Base-by-base conservation (phyloP, 352 stramenopile species). In the Globisporangium camurandrum region DNA sequence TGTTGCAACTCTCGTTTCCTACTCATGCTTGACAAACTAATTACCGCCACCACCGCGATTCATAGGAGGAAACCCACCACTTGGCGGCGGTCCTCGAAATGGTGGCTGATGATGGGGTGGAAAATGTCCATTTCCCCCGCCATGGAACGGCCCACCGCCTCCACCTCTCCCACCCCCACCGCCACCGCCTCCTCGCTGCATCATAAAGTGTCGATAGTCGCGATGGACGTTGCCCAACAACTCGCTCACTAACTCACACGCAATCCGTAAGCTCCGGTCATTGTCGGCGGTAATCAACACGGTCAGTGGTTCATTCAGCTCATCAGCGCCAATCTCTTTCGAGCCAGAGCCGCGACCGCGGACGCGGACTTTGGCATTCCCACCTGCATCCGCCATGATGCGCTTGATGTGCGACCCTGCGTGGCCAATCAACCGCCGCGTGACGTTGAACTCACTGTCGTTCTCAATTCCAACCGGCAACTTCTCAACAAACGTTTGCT, bases 391-490 rank as follows among this genome's bases (percentile, higher is more conserved):
- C 16, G 83, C 57, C 39, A 78, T 91, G 52, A 95, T 95, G 16
- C 84, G 84, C 58, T 95, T 93, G 75, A 95, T 89, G 48, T 95
- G 75, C 4, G 77, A 82, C 5, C 81, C 84, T 0, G 64, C 69
- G 17, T 76, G 81, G 5, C 84, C 84, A 46, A 95, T 91, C 48
- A 95, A 89, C 26, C 81, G 78, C 1, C 81, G 79, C 20, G 81
- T 91, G 30, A 92, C 81, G 10, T 76, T 74, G 61, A 95, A 95
- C 26, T 93, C 84, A 46, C 58, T 84, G 42, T 95, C 84, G 14
- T 86, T 81, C 33, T 95, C 84, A n/a, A 95, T 93, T 0, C 81
- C 84, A 17, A 95, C 81, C 7, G 84, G 46, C 47, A 95, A 61
- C 37, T 89, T 92, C 45, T 95, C 72, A 24, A 85, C 26, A 27